Percentiles rank a stretch among this genome's conserved stretches.
Evolutionary conservation across 768 basidiomycete genomes (phyloP).

Genomic region (Macrolepiota fuliginosa): DNA sequence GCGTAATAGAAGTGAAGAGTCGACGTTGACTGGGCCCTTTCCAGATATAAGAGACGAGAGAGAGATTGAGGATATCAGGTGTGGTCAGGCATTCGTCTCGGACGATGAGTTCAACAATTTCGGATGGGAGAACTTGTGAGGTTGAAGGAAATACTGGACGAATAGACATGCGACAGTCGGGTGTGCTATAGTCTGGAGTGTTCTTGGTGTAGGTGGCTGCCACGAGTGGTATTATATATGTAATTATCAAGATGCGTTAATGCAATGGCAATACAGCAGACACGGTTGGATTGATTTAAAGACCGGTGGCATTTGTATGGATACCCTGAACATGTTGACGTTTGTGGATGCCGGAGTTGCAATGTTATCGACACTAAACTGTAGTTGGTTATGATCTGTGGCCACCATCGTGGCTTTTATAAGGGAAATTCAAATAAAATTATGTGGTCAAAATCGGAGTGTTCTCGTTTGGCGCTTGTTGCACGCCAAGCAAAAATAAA

Average conservation of each 20-base stretch:
- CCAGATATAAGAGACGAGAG: not conserved
- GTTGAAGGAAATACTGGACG: not conserved
- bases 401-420: too few species aligned
- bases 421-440: not conserved
- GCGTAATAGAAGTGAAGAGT: constrained; percentile 1
- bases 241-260: not conserved
- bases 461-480: not conserved
- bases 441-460: not conserved
- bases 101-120: constrained; percentile 6
- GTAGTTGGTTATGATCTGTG: too few species aligned
- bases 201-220: not conserved
- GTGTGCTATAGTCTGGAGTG: not conserved
- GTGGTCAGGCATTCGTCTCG: not conserved
- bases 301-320: not conserved
- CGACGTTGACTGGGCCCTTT: constrained; percentile 2
- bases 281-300: not conserved
- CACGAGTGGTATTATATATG: not conserved
- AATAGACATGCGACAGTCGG: not conserved
- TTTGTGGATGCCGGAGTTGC: not conserved
- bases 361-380: too few species aligned
- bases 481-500: constrained; percentile 5
- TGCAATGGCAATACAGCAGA: not conserved
- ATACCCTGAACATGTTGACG: not conserved
- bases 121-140: not conserved
- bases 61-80: not conserved